Percentiles rank a stretch among this genome's conserved stretches.
phyloP scores from a whole-genome alignment of 1,284 basidiomycete species.

The Exobasidium rhododendri region DNA sequence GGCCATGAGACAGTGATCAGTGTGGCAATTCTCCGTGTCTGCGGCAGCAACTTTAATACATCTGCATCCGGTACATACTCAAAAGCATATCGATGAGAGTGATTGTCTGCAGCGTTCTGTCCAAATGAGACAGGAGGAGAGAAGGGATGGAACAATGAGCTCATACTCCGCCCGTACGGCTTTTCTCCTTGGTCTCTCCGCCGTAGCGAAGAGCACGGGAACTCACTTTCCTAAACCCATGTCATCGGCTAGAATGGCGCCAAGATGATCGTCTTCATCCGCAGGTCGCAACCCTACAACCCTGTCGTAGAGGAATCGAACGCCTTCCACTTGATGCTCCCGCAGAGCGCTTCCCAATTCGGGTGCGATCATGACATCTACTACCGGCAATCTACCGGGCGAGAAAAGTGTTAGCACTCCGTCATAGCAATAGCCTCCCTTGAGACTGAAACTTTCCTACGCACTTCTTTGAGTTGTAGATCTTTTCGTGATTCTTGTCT shows the following conservation, averaged over 20 bases:
- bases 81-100: slow-evolving; percentile 46
- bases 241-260: slow-evolving; percentile 98
- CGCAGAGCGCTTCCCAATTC: slow-evolving; percentile 78
- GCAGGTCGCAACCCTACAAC: slow-evolving; percentile 75
- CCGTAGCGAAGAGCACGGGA: too few species aligned
- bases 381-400: slow-evolving; percentile 54
- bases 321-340: slow-evolving; percentile 96
- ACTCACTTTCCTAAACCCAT: slow-evolving; percentile 61
- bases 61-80: slow-evolving; percentile 22
- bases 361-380: slow-evolving; percentile 85
- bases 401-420: slow-evolving; percentile 69
- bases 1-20: slow-evolving; percentile 3
- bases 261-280: not conserved
- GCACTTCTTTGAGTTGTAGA: not conserved
- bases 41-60: not conserved
- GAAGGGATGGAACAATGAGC: not conserved
- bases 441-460: not conserved
- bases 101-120: slow-evolving; percentile 48
- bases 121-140: not conserved
- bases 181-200: not conserved
- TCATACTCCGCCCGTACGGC: not conserved
- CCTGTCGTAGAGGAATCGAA: slow-evolving; percentile 96
- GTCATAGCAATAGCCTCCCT: slow-evolving; percentile 75
- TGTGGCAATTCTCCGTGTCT: too few species aligned
- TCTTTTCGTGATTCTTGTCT: not conserved